Base-by-base conservation (phyloP, 345 rosid species). In the Eucalyptus fibrosa region DNA sequence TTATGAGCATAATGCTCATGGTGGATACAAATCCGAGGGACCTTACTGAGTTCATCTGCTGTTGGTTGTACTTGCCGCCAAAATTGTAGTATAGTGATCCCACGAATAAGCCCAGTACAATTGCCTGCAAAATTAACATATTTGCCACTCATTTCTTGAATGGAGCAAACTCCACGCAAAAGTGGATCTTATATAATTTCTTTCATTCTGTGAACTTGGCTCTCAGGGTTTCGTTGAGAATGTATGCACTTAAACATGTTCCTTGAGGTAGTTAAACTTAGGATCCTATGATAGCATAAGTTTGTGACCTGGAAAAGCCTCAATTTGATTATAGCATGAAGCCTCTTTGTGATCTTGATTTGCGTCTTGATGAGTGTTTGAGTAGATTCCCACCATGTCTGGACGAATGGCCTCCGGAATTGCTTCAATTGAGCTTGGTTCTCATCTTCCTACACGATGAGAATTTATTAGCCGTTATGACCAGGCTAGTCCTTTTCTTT, bases 1-100 rank as follows among this genome's bases (percentile, higher is more conserved):
- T 90, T 90, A 92, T 88, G 87, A 92, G 93, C 91, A 91, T 91
- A 56, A 92, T 90, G 91, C 91, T 91, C 92, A 91, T 89, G 87
- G 91, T 89, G 80, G 92, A 90, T 55, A 91, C 90, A 69, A 91
- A 91, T n/a, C 92, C 93, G 14, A 91, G 90, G 37, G 92, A 91
- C 89, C 92, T 91, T 50, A 91, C 90, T 15, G 93, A 92, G 89
- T 92, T 92, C 93, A 91, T 92, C 88, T 60, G 37, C 87, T 49
- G 93, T 91, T 92, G 93, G 91, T 91, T 40, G 86, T 92, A 90
- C 50, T 91, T 86, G 85, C 91, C 88, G 18, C 92, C 90, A 40
- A 91, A 89, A 65, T 86, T 65, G 90, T 91, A 90, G 88, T 91
- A 92, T 30, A 92, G 88, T 51, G 92, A 69, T 42, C 93, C 92